Percentiles rank a stretch among this genome's conserved stretches.
Evolutionary conservation across 495 filamentous ascomycete species (phyloP).

Genomic region (Hypomontagnella submonticulosa): DNA sequence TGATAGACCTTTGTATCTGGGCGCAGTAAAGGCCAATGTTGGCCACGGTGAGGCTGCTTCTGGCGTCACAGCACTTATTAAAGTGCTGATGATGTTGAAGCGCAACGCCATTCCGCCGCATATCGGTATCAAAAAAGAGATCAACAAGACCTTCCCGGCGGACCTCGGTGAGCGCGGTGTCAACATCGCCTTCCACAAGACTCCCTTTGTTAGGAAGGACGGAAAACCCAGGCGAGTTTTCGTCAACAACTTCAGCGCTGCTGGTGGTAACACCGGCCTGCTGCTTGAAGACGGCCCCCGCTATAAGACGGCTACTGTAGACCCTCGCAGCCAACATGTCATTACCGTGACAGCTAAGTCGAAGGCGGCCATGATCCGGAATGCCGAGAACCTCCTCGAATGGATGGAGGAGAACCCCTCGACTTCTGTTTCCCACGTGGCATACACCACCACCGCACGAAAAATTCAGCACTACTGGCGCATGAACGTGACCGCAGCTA

Average conservation of each 20-base stretch:
- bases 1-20: conserved; percentile 79
- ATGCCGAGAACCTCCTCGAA: conserved; percentile 59
- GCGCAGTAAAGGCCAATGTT: conserved; percentile 88
- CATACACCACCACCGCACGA: conserved; percentile 86
- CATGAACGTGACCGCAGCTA: conserved; percentile 67
- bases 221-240: conserved; percentile 70
- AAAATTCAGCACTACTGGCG: conserved; percentile 85
- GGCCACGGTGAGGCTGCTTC: conserved; percentile 92
- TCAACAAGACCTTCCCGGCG: conserved; percentile 81
- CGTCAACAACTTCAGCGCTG: conserved; percentile 77
- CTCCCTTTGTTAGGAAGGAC: conserved; percentile 71
- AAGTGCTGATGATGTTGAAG: conserved; percentile 88
- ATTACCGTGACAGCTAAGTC: conserved; percentile 70
- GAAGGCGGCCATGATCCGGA: conserved; percentile 64
- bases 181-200: conserved; percentile 66
- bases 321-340: conserved; percentile 64
- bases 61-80: conserved; percentile 82
- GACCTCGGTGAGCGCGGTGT: conserved; percentile 80
- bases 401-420: conserved; percentile 66
- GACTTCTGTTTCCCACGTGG: conserved; percentile 65
- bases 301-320: conserved; percentile 44
- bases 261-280: conserved; percentile 73
- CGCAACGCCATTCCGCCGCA: conserved; percentile 86
- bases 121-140: conserved; percentile 86
- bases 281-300: conserved; percentile 68